Evolutionary conservation across 1,284 basidiomycete species (phyloP).

Genomic region (Ceratobasidium sp.): DNA sequence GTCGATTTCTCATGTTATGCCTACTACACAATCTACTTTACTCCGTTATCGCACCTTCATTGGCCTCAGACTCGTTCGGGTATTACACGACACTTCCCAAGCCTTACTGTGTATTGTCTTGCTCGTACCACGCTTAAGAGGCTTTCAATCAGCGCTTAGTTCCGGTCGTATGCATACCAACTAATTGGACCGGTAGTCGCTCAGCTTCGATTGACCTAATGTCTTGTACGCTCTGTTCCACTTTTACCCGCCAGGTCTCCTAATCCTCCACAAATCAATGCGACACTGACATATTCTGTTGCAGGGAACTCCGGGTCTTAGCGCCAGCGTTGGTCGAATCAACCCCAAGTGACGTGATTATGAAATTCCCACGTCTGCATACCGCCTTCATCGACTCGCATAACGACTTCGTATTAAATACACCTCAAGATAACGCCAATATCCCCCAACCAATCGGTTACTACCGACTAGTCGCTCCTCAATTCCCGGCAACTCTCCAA

Average conservation of each 20-base stretch:
- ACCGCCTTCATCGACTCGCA: constrained; percentile 35
- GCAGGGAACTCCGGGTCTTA: constrained; percentile 28
- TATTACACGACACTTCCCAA: background rate
- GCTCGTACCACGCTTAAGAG: no score
- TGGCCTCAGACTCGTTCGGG: no score
- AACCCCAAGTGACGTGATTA: background rate
- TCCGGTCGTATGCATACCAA: background rate
- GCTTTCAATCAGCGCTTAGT: background rate
- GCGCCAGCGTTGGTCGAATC: constrained; percentile 11
- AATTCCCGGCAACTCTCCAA: constrained; percentile 16
- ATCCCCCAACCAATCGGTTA: constrained; percentile 1
- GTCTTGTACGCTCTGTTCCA: background rate
- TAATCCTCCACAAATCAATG: background rate
- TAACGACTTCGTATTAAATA: constrained; percentile 23
- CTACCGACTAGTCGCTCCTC: constrained; percentile 34
- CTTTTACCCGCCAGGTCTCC: background rate
- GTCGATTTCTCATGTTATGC: background rate
- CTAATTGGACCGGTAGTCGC: background rate
- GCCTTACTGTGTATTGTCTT: no score
- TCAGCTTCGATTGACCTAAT: background rate
- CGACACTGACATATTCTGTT: background rate
- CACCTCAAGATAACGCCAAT: background rate
- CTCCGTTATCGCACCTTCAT: no score
- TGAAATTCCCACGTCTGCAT: constrained; percentile 26
- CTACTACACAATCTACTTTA: background rate